Evolutionary conservation across 2,329 filamentous ascomycete species (phyloP).

Genomic region (Pyricularia sp.): DNA sequence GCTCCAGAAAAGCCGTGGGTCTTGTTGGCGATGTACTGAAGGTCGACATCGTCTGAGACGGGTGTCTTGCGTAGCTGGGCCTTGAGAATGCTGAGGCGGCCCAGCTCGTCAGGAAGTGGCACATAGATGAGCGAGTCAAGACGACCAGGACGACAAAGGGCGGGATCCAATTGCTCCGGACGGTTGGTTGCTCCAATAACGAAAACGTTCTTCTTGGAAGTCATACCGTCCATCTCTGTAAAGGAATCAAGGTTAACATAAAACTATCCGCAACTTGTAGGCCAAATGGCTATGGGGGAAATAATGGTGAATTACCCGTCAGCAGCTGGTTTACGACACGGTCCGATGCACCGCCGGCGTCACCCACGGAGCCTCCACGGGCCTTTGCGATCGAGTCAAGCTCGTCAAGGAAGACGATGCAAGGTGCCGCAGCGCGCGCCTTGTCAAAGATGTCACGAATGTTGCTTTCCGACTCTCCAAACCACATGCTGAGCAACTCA

Average conservation of each 20-base stretch:
- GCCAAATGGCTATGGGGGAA: too few relatives aligned
- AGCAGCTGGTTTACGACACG: constrained; percentile 99
- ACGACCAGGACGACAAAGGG: constrained; percentile 95
- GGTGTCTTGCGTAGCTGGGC: constrained; percentile 98
- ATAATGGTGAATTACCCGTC: constrained; percentile 57
- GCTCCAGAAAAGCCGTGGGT: constrained; percentile 99
- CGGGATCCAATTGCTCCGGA: constrained; percentile 96
- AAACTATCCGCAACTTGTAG: not conserved
- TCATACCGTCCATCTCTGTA: constrained; percentile 96
- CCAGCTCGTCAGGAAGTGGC: constrained; percentile 84
- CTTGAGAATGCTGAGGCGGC: constrained; percentile 81
- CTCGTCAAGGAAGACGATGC: constrained; percentile 97
- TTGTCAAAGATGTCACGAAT: constrained; percentile 99
- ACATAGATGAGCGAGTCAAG: constrained; percentile 98
- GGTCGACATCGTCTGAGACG: constrained; percentile 76
- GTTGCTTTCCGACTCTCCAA: constrained; percentile 99
- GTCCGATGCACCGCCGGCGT: constrained; percentile 96
- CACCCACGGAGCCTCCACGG: constrained; percentile 90
- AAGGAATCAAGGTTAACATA: not conserved
- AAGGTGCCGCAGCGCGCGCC: constrained; percentile 93
- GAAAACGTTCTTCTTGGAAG: constrained; percentile 99
- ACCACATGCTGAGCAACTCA: constrained; percentile 99
- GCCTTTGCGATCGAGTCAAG: constrained; percentile 99
- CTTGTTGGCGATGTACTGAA: constrained; percentile 88
- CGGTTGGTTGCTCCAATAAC: constrained; percentile 98